Evolutionary conservation across 2,329 filamentous ascomycete species (phyloP).

Genomic region (Didymella sp.): DNA sequence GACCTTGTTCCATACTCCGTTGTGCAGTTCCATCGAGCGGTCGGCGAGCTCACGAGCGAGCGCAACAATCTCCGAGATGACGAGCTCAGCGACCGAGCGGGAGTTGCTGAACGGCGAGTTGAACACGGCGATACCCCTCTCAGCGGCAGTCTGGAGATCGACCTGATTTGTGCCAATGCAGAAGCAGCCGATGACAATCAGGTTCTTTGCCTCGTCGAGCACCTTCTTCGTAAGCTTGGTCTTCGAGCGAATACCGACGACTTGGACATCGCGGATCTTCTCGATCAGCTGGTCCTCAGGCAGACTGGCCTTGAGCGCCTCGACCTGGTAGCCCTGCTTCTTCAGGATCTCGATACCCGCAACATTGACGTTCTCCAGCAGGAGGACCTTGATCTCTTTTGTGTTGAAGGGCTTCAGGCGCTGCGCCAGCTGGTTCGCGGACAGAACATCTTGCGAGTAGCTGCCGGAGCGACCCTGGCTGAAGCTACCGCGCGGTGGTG

Average conservation of each 20-base stretch:
- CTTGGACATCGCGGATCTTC: constrained; percentile 97
- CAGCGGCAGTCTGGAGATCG: constrained; percentile 81
- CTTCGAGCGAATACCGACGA: constrained; percentile 97
- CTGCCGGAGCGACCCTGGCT: constrained; percentile 50
- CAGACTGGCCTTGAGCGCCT: constrained; percentile 85
- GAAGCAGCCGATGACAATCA: constrained; percentile 97
- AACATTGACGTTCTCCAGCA: constrained; percentile 95
- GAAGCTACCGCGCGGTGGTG: constrained; percentile 43
- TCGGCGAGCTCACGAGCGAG: constrained; percentile 93
- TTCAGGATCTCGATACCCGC: constrained; percentile 83
- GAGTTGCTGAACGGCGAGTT: constrained; percentile 99
- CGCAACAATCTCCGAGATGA: constrained; percentile 91
- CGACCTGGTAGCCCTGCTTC: constrained; percentile 93
- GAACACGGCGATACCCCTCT: constrained; percentile 93
- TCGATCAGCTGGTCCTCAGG: constrained; percentile 93
- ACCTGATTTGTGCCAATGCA: constrained; percentile 99
- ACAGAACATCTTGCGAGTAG: constrained; percentile 11
- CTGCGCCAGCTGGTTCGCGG: constrained; percentile 62
- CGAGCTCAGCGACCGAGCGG: constrained; percentile 92
- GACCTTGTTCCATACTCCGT: constrained; percentile 97
- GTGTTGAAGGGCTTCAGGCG: constrained; percentile 94
- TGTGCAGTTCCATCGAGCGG: constrained; percentile 92
- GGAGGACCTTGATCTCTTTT: constrained; percentile 92
- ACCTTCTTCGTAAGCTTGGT: constrained; percentile 90
- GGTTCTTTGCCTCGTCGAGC: constrained; percentile 86